Evolutionary conservation across 2,329 filamentous ascomycete genomes (phyloP).

Genomic region (Penicillium brasilianum): DNA sequence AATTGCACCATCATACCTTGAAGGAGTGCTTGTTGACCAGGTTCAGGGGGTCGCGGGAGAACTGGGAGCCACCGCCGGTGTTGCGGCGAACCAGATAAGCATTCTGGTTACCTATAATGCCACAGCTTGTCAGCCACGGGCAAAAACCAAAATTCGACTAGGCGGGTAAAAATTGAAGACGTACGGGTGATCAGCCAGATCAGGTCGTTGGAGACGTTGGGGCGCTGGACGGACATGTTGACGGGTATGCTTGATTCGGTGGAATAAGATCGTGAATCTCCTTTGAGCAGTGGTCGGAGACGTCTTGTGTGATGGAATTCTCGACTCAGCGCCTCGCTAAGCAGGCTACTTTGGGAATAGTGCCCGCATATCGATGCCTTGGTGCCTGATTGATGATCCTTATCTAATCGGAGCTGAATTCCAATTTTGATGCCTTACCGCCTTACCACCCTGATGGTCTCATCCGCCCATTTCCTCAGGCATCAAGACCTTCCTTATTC

Average conservation of each 20-base stretch:
- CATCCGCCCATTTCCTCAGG: neutral
- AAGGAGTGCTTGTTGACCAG: slow-evolving; percentile 86
- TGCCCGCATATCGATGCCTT: slow-evolving; percentile 5
- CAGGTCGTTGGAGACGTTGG: slow-evolving; percentile 86
- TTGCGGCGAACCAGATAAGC: slow-evolving; percentile 91
- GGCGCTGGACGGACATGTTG: slow-evolving; percentile 57
- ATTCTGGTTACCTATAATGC: slow-evolving; percentile 76
- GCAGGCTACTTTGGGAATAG: slow-evolving; percentile 44
- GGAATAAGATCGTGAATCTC: slow-evolving; percentile 33
- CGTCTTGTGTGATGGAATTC: slow-evolving; percentile 37
- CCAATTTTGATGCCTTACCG: neutral
- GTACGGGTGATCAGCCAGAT: slow-evolving; percentile 95
- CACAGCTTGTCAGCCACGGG: slow-evolving; percentile 19
- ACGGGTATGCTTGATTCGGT: slow-evolving; percentile 33
- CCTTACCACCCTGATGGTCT: neutral
- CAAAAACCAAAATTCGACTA: slow-evolving; percentile 3
- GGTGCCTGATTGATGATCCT: neutral
- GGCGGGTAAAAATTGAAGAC: slow-evolving; percentile 53
- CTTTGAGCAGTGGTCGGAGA: slow-evolving; percentile 9
- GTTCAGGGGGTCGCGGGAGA: slow-evolving; percentile 95
- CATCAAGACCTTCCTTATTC: slow-evolving; percentile 6
- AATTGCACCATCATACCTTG: slow-evolving; percentile 65
- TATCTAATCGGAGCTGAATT: slow-evolving; percentile 6
- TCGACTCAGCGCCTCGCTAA: slow-evolving; percentile 43
- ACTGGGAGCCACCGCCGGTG: slow-evolving; percentile 76